Conservation (phyloP, 2,329 filamentous ascomycete species). For the Ambrosiella cleistominuta region DNA sequence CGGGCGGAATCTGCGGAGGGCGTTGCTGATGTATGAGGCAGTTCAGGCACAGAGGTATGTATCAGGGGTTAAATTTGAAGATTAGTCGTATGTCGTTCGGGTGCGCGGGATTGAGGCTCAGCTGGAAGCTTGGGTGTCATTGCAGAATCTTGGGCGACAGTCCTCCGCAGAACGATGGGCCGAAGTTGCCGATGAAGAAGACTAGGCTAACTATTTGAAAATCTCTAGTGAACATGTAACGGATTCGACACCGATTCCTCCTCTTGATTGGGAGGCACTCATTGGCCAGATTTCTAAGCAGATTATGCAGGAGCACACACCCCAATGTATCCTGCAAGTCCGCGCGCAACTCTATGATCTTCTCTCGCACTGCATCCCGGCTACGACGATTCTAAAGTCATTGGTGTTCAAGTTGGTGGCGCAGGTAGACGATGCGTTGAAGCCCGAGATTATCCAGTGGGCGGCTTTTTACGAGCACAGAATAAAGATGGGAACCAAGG, state of each 20-base stretch:
- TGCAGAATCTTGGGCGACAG: too few relatives aligned
- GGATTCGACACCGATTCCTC: slow-evolving; percentile 75
- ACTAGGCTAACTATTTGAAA: not conserved
- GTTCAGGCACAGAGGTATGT: slow-evolving; percentile 91
- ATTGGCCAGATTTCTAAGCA: slow-evolving; percentile 81
- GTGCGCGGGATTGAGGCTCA: too few relatives aligned
- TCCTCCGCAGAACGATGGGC: too few relatives aligned
- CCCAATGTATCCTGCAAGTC: slow-evolving; percentile 70
- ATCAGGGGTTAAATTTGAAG: not conserved
- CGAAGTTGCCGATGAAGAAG: too few relatives aligned
- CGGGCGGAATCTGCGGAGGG: slow-evolving; percentile 74
- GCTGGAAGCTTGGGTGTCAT: too few relatives aligned
- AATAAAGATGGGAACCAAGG: slow-evolving; percentile 79
- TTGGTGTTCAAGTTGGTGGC: slow-evolving; percentile 84
- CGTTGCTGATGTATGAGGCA: slow-evolving; percentile 90
- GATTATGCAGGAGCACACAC: slow-evolving; percentile 85
- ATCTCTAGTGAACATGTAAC: slow-evolving; percentile 63
- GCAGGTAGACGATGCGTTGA: slow-evolving; percentile 73
- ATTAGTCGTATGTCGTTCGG: too few relatives aligned
- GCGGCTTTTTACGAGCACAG: slow-evolving; percentile 94
- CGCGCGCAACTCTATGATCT: slow-evolving; percentile 93
- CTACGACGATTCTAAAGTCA: slow-evolving; percentile 85
- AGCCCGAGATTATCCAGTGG: slow-evolving; percentile 88
- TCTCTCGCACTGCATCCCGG: slow-evolving; percentile 88
- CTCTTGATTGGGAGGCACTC: slow-evolving; percentile 90